These are phyloP conservation scores for Sclerotiophoma versabilis DNA, from an alignment of 2,329 filamentous ascomycete species.

Conservation along the genomic window DNA sequence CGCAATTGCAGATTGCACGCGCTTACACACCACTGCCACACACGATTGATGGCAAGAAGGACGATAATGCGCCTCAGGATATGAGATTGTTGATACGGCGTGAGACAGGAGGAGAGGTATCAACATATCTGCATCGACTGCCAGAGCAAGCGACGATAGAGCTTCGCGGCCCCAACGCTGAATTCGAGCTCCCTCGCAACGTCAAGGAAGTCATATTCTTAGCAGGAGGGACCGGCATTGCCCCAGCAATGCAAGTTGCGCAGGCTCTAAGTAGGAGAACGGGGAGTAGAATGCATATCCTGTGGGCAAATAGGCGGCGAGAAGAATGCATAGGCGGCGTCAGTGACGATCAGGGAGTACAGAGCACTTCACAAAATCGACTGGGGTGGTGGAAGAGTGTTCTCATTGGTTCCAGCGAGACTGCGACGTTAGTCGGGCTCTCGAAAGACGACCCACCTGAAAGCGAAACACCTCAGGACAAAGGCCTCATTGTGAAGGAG, in stretches of 20 bases:
- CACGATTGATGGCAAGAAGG: slow-evolving; percentile 42
- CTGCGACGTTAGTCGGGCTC: slow-evolving; percentile 9
- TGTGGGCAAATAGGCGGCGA: slow-evolving; percentile 79
- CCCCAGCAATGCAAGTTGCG: slow-evolving; percentile 83
- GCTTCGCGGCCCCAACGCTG: slow-evolving; percentile 78
- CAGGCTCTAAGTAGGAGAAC: slow-evolving; percentile 63
- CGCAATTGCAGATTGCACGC: slow-evolving; percentile 87
- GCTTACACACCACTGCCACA: slow-evolving; percentile 89
- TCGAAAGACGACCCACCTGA: slow-evolving; percentile 9
- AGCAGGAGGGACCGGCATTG: slow-evolving; percentile 91
- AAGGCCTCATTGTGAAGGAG: slow-evolving; percentile 65
- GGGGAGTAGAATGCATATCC: slow-evolving; percentile 66
- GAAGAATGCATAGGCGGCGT: slow-evolving; percentile 70
- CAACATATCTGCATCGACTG: slow-evolving; percentile 76
- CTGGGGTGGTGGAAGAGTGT: slow-evolving; percentile 40
- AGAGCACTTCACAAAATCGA: slow-evolving; percentile 15
- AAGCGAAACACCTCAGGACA: slow-evolving; percentile 14
- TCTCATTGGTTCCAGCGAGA: slow-evolving; percentile 24
- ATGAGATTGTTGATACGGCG: slow-evolving; percentile 80
- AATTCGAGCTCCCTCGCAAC: slow-evolving; percentile 65
- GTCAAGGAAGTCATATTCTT: slow-evolving; percentile 76
- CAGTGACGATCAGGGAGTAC: slow-evolving; percentile 53
- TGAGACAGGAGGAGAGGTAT: slow-evolving; percentile 83
- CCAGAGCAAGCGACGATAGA: slow-evolving; percentile 70
- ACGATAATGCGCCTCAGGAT: slow-evolving; percentile 44